Evolutionary conservation across 805 yeast genomes (phyloP), one percentile per base, ranked within the genome.

Genomic region (Pichia occidentalis): DNA sequence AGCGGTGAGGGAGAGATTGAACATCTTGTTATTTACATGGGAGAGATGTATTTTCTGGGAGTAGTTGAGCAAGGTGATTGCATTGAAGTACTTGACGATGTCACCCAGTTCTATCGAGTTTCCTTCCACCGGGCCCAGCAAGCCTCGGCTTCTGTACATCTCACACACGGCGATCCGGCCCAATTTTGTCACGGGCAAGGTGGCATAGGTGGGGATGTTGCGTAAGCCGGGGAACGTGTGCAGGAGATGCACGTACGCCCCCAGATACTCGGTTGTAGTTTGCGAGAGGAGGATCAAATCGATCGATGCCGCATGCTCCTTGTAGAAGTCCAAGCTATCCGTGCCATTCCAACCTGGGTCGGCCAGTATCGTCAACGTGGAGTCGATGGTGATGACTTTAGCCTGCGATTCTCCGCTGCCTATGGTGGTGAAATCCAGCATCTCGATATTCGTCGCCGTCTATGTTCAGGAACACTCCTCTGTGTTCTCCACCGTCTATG

Each of bases 81-180:
- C 70, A 55, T 88, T 95, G 59, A 87, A 90, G 43, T 80, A 75
- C 34, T 72, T 76, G 49, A 88, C 96, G 4, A 92, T 73, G 40
- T 86, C 95, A 24, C 70, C 70, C 4, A 78, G 59, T 45, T 85
- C 90, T 45, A 82, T 57, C 7, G 67, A 50, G 3, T 83, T 75
- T 11, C 70, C 63, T 14, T 68, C 60, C 38, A 69, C 61, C 0
- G 95, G 90, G 0, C 96, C 96, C 27, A 84, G 62, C 1, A 86
- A 53, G 1, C 96, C 95, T 12, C 59, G 59, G 3, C 83, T 63
- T 43, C 94, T 61, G 55, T 87, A 92, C 22, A 74, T 64, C 49
- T 92, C 98, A n/a, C 85, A 74, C 0, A 95, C 81, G 5, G 94
- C 68, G 13, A 85, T 75, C 48, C 95, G 70, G 0, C 97, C 97